Evolutionary conservation across 1,139 yeast genomes (phyloP).

Genomic region (Geotrichum aggregatum): DNA sequence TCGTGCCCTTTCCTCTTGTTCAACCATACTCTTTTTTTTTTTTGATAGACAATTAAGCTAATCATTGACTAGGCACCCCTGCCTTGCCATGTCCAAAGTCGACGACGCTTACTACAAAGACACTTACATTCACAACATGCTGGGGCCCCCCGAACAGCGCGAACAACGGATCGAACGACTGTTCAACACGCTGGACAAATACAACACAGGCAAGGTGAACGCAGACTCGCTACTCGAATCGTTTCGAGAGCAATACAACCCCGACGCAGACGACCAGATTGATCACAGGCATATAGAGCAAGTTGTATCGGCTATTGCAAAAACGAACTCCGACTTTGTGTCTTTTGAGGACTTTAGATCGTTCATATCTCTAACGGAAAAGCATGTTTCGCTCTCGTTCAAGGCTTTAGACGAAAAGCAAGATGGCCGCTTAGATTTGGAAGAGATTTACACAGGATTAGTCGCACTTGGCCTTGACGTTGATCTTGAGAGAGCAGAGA

Average conservation of each 20-base stretch:
- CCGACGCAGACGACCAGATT: slow-evolving; percentile 56
- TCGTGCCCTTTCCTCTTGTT: neutral
- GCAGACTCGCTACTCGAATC: slow-evolving; percentile 28
- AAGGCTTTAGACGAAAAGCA: slow-evolving; percentile 64
- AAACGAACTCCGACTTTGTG: slow-evolving; percentile 52
- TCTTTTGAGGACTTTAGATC: slow-evolving; percentile 59
- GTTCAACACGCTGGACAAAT: slow-evolving; percentile 27
- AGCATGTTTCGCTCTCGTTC: slow-evolving; percentile 68
- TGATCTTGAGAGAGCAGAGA: slow-evolving; percentile 52
- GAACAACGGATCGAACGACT: slow-evolving; percentile 41
- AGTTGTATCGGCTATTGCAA: slow-evolving; percentile 55
- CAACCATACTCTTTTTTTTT: neutral
- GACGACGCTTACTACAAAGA: neutral
- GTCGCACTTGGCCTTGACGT: slow-evolving; percentile 51
- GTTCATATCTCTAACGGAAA: slow-evolving; percentile 60
- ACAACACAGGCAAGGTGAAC: slow-evolving; percentile 26
- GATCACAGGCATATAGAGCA: slow-evolving; percentile 43
- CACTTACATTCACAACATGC: slow-evolving; percentile 3
- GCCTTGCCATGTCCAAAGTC: slow-evolving; percentile 3
- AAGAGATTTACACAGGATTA: slow-evolving; percentile 65
- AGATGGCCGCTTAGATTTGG: slow-evolving; percentile 66
- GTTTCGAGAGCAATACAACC: slow-evolving; percentile 31
- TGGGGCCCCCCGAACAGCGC: slow-evolving; percentile 16
- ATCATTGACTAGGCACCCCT: neutral
- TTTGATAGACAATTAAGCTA: neutral